phyloP scores from a whole-genome alignment of 2,329 filamentous ascomycete genomes.

The Penicillium sp. region DNA sequence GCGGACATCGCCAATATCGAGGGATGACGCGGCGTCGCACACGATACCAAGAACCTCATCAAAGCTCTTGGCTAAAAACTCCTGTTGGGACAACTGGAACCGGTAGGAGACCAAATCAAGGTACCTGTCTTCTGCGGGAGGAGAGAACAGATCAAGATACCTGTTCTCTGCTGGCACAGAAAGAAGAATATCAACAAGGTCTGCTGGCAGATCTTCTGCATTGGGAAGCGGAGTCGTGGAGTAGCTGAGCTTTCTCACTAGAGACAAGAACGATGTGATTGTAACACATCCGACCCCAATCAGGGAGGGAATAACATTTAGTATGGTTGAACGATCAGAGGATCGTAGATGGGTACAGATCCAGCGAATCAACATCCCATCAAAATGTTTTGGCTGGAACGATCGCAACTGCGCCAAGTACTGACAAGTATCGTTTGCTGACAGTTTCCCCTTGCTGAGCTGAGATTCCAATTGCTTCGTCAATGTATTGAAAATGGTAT shows the following conservation, averaged over 20 bases:
- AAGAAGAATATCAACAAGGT: slow-evolving; percentile 34
- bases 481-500: slow-evolving; percentile 44
- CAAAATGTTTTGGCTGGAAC: slow-evolving; percentile 47
- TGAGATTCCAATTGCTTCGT: slow-evolving; percentile 38
- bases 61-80: slow-evolving; percentile 38
- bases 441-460: slow-evolving; percentile 29
- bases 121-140: slow-evolving; percentile 7
- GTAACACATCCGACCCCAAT: slow-evolving; percentile 49
- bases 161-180: slow-evolving; percentile 15
- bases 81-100: slow-evolving; percentile 40
- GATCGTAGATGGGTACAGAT: slow-evolving; percentile 40
- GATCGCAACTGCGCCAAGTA: slow-evolving; percentile 46
- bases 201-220: slow-evolving; percentile 27
- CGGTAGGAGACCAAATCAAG: slow-evolving; percentile 43
- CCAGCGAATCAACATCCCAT: slow-evolving; percentile 46
- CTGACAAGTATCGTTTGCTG: slow-evolving; percentile 39
- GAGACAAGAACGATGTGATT: slow-evolving; percentile 40
- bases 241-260: slow-evolving; percentile 35
- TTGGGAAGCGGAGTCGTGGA: slow-evolving; percentile 28
- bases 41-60: slow-evolving; percentile 36
- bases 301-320: slow-evolving; percentile 39
- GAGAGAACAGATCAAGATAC: not conserved
- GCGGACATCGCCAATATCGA: slow-evolving; percentile 10
- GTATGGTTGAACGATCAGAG: slow-evolving; percentile 33
- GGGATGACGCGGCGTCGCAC: slow-evolving; percentile 30